Conservation (phyloP, 495 filamentous ascomycete species). For the Cladorrhinum samala region DNA sequence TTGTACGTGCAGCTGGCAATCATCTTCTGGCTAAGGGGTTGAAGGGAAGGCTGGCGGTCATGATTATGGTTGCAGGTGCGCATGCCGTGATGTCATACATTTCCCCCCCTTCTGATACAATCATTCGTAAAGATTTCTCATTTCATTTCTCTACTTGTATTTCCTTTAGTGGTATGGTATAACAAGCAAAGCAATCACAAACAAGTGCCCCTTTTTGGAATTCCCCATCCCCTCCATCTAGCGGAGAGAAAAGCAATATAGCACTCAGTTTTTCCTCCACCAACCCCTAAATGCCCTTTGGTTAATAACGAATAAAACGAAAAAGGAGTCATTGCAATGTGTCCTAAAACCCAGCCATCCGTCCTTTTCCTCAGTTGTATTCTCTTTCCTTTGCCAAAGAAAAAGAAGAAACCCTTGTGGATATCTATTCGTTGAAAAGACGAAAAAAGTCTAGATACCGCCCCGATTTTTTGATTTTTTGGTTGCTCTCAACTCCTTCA, state of each 20-base stretch:
- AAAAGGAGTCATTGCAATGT: not conserved
- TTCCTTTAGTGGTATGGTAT: no score
- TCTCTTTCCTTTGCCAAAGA: no score
- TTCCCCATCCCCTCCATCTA: not conserved
- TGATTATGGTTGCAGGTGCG: no score
- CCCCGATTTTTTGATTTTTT: constrained; percentile 11
- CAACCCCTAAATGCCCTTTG: not conserved
- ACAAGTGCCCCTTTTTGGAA: not conserved
- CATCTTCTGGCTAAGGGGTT: no score
- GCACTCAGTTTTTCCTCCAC: not conserved
- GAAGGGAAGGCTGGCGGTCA: no score
- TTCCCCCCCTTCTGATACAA: no score
- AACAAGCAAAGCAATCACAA: constrained; percentile 4
- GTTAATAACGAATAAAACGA: not conserved
- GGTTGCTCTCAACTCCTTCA: constrained; percentile 13
- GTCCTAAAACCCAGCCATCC: not conserved
- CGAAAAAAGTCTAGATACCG: constrained; percentile 1
- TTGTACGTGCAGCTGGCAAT: no score
- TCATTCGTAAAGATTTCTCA: no score
- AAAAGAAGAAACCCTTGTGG: not conserved
- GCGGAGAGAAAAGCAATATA: not conserved
- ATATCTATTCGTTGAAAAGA: constrained; percentile 11
- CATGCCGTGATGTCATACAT: no score
- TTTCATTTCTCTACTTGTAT: no score
- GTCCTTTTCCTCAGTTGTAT: not conserved